Evolutionary conservation across 805 yeast genomes (phyloP).

Genomic region (Yamadazyma nakazawae): DNA sequence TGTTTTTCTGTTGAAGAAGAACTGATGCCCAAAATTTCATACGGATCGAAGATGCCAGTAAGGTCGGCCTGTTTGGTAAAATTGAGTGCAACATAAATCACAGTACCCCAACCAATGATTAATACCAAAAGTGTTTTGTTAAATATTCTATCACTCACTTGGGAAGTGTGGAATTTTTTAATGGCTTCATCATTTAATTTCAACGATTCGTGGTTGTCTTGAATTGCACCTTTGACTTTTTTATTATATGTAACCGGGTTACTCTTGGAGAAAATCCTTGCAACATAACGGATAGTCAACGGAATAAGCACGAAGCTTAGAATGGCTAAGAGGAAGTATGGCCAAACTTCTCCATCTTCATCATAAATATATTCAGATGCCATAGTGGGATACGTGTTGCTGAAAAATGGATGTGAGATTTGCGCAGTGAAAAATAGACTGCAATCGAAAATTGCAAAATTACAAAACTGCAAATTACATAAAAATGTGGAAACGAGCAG

Average conservation of each 20-base stretch:
- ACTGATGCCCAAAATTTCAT: slow-evolving; percentile 74
- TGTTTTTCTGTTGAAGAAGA: slow-evolving; percentile 68
- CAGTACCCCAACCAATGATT: slow-evolving; percentile 59
- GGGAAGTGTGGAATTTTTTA: slow-evolving; percentile 21
- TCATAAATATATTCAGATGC: slow-evolving; percentile 68
- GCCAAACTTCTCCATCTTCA: slow-evolving; percentile 91
- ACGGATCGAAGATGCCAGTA: slow-evolving; percentile 76
- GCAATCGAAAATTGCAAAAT: no score
- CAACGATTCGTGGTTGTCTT: slow-evolving; percentile 31
- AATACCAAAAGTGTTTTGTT: slow-evolving; percentile 33
- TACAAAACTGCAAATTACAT: no score
- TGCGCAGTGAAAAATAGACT: slow-evolving; percentile 1
- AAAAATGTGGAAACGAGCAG: no score
- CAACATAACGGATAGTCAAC: slow-evolving; percentile 40
- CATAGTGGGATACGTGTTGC: slow-evolving; percentile 19
- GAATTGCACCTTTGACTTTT: slow-evolving; percentile 29
- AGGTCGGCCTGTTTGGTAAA: slow-evolving; percentile 45
- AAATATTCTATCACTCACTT: slow-evolving; percentile 30
- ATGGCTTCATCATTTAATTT: slow-evolving; percentile 28
- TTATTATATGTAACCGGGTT: slow-evolving; percentile 19
- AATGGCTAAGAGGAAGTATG: slow-evolving; percentile 77
- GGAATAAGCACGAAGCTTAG: slow-evolving; percentile 69
- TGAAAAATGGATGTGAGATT: slow-evolving; percentile 2
- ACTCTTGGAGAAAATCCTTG: slow-evolving; percentile 16
- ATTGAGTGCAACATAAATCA: slow-evolving; percentile 38